Base-by-base conservation (phyloP, 1,284 basidiomycete genomes). In the Ceratobasidium sp. region DNA sequence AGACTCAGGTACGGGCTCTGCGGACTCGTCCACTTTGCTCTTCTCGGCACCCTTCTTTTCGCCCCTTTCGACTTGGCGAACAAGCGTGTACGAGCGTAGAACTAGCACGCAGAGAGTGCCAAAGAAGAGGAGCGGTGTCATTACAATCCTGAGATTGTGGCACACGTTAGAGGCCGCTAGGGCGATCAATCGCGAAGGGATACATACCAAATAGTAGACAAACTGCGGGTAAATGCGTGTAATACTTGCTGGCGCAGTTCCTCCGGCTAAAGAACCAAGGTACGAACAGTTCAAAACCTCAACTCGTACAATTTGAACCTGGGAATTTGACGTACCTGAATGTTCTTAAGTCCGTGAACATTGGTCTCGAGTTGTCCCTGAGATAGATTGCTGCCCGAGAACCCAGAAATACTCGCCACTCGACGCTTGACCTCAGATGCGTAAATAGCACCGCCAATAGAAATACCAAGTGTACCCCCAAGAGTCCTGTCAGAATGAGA, bases 401-500 rank as follows among this genome's bases (percentile, higher is more conserved):
- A 83, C 33, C 82, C 81, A 9, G 77, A 67, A 3, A 84, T 78
- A 3, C 66, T 38, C 1, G 52, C 56, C 7, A 84, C 61, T 4
- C 81, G 56, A 15, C 54, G 70, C 40, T 66, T 77, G n/a, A 83
- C 68, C 64, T 81, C 78, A 9, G 77, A 79, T 4, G 79, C 80
- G 69, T 83, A 84, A 48, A 84, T 81, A 0, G 83, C 82, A 15
- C 81, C 81, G 3, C 81, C 81, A n/a, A 82, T 73, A 1, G 81
- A 80, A 68, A 84, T 82, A 1, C 83, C 83, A 52, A 83, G 81
- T 0, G 84, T 83, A 0, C 83, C 83, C 13, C 82, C 82, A 3
- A 83, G 69, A 13, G 81, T 81, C 2, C 84, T 80, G 68, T 61
- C 17, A 23, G 2, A 23, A 17, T 20, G 28, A 42, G 33, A 61